Base-by-base conservation (phyloP, 2,329 filamentous ascomycete genomes). In the Hortaea sp. region DNA sequence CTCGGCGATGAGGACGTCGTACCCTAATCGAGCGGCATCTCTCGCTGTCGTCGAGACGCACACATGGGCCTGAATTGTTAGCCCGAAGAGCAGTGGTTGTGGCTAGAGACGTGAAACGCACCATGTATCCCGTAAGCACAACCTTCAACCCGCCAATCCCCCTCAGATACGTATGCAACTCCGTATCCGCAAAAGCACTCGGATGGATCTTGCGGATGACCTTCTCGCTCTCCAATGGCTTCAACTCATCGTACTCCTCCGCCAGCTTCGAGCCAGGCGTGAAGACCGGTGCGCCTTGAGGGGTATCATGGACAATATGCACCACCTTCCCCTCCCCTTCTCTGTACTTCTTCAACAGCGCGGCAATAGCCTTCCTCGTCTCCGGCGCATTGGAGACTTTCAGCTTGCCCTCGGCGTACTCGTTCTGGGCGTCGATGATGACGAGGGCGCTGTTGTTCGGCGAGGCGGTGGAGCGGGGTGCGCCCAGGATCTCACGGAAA, bases 401-500 rank as follows among this genome's bases (percentile, higher is more conserved):
- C 1, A 85, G 71, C 4, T 71, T 66, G 41, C 81, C 82, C 2
- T 69, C 63, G 7, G 75, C 75, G 51, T 81, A 84, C 64, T 85
- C 82, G 58, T 84, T 84, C 57, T 85, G 82, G 1, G 81, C 81
- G 59, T 85, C 81, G 57, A 84, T 79, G 63, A 85, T 83, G 55
- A 85, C 64, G 39, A 85, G 71, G 1, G 75, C 73, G 51, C 74
- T 79, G 64, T 84, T 79, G 39, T 63, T 61, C 0, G 74, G 66
- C 0, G 76, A 74, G 6, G 79, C 79, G 0, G 73, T 76, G 10
- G 76, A 78, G 27, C 73, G 71, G 7, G 68, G 59, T 9, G 74
- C 65, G 47, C 80, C 80, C 45, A 83, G 57, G 47, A 79, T 64
- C 11, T 65, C 48, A 48, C 77, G 75, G 66, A 78, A 75, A 39